Percentiles rank a stretch among this genome's conserved stretches.
phyloP scores from a whole-genome alignment of 768 basidiomycete genomes.

The Phanerochaete carnosa region DNA sequence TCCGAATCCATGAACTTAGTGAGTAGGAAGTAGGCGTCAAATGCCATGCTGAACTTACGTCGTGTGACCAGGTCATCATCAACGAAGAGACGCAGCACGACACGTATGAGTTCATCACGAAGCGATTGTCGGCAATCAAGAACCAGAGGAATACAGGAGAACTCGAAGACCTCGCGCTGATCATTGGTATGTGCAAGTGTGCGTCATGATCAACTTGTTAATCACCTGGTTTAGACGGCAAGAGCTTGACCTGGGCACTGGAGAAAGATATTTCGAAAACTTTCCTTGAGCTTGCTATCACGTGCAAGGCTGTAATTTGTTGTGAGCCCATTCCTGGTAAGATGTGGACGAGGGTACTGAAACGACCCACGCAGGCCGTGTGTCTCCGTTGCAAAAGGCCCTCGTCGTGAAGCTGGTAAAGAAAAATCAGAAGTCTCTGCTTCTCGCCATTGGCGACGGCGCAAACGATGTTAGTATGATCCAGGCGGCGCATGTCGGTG shows the following conservation, averaged over 20 bases:
- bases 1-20: constrained; percentile 99
- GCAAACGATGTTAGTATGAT: constrained; percentile 99
- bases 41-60: not conserved
- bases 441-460: constrained; percentile 95
- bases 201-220: not conserved
- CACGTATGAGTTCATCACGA: constrained; percentile 83
- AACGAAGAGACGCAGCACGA: constrained; percentile 84
- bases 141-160: constrained; percentile 86
- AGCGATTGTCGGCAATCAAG: constrained; percentile 88
- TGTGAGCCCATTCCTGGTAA: constrained; percentile 54
- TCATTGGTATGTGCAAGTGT: constrained; percentile 68
- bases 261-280: constrained; percentile 88
- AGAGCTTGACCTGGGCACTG: constrained; percentile 87
- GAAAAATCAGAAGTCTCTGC: constrained; percentile 89
- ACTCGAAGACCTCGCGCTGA: constrained; percentile 88
- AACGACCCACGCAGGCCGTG: constrained; percentile 63
- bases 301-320: constrained; percentile 99
- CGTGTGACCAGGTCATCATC: constrained; percentile 72
- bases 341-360: not conserved
- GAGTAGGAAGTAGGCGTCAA: constrained; percentile 18
- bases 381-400: constrained; percentile 96
- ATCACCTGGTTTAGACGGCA: constrained; percentile 65
- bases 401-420: constrained; percentile 98
- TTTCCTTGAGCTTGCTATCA: constrained; percentile 92
- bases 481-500: constrained; percentile 95